A percentile compares a stretch with the other conserved stretches of the same genome.
Conservation (phyloP, 192 early-diverging fungal species). For the Mortierella alpina region DNA sequence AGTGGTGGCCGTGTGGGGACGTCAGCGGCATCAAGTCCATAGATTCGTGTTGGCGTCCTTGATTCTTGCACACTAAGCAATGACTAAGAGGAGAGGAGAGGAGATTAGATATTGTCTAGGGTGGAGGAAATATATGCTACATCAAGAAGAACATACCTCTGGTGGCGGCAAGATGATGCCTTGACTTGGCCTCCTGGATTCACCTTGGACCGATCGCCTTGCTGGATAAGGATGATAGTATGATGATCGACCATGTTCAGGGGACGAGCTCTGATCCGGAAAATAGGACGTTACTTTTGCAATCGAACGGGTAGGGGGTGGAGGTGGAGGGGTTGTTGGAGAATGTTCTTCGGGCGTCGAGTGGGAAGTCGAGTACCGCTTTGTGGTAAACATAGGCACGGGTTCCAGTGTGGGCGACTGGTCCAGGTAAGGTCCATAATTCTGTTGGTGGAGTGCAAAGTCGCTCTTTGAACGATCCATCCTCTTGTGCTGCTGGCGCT, state of each 20-base stretch:
- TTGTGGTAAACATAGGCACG: slow-evolving; percentile 19
- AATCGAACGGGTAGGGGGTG: background rate
- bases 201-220: slow-evolving; percentile 19
- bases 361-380: background rate
- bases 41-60: slow-evolving; percentile 16
- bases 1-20: slow-evolving; percentile 17
- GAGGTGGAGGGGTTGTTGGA: background rate
- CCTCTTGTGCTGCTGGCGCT: background rate
- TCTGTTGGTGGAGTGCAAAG: slow-evolving; percentile 47
- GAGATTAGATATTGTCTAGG: background rate
- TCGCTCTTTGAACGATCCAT: slow-evolving; percentile 35
- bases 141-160: background rate
- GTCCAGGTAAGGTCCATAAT: slow-evolving; percentile 49
- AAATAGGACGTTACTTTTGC: slow-evolving; percentile 6
- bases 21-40: slow-evolving; percentile 42
- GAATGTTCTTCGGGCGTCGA: background rate
- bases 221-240: slow-evolving; percentile 8
- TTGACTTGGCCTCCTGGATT: slow-evolving; percentile 26
- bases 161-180: slow-evolving; percentile 22
- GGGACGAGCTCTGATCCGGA: background rate
- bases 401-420: slow-evolving; percentile 21
- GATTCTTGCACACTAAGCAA: slow-evolving; percentile 1
- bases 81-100: background rate
- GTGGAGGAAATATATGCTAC: background rate
- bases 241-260: slow-evolving; percentile 5